Base-by-base conservation (phyloP, 192 early-diverging fungal species). In the Spinellus fusiger region DNA sequence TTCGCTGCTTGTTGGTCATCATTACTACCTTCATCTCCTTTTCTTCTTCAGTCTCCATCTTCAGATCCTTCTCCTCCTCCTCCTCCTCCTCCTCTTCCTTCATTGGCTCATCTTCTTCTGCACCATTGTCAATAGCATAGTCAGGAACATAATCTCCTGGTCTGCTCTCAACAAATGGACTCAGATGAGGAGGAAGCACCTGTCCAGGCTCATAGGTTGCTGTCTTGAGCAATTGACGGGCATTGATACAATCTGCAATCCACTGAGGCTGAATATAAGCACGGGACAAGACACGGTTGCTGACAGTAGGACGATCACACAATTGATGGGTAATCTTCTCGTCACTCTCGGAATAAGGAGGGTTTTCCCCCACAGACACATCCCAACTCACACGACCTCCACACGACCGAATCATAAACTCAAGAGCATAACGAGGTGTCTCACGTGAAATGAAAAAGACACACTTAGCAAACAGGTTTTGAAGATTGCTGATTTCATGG, bases 241-340 rank as follows among this genome's bases (percentile, higher is more conserved):
- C 89, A 56, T 99, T 99, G 57, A 96, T 80, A 65, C 84, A 87
- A 71, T 99, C 96, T 77, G 89, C 93, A 16, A 94, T 80, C 96
- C 96, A 99, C 74, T 99, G 96, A n/a, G 96, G 96, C 74, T 97
- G 96, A 34, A 97, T 77, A 62, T 94, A 96, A 10, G 77, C 77
- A 66, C 94, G 84, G 32, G 71, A 65, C 49, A 79, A 62, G 73
- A 86, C 83, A 59, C 76, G 77, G 56, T 88, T 80, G 59, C 69
- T 73, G 64, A 82, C 78, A 5, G 61, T 65, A 15, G 93, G 94
- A 25, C 95, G 85, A 75, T 99, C 96, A 27, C 80, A 73, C 54
- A 97, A 81, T 61, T 96, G 92, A 67, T 94, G 84, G 0, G 93
- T 96, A 64, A 99, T 93, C 13, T 78, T 75, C n/a, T 84, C 77